Evolutionary conservation across 73 alveolate genomes (phyloP), one percentile per base, ranked within the genome.

Genomic region (Durusdinium trenchii): DNA sequence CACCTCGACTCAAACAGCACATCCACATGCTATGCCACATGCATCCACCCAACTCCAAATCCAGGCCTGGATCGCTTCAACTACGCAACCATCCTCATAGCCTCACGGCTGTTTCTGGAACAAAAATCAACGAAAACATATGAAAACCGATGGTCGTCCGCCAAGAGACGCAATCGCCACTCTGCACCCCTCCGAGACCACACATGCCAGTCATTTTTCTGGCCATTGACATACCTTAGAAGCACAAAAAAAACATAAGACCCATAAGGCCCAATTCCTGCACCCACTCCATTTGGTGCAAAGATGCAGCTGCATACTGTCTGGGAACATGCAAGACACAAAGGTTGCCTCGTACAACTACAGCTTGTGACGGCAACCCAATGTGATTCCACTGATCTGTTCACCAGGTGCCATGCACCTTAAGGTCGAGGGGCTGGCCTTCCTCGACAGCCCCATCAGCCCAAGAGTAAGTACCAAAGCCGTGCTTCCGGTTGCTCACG

Each of bases 381-480:
- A 5, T 62, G 79, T 30, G 36, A 18, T 43, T 30, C 28, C 51
- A 35, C 85, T 36, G 51, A 50, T 73, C 85, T 1, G 9, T 43
- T 43, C 18, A 35, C 2, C 76, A 73, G 84, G 45, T 6, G n/a
- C 52, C 6, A 35, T 30, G 51, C 51, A 38, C 36, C 84, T 23
- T 60, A 60, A 40, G 35, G 76, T 54, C 35, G 45, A 45, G 98
- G 32, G 20, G 51, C 98, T 91, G 98, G 32, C 98, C 98, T 78
- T 91, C 98, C 89, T 91, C 98, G 16, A 23, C 60, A 1, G 98
- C 98, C 32, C 98, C 98, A 36, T 91, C 98, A 32, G 98, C 98
- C 98, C 98, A 91, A 35, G 90, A 46, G 45, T 91, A 91, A 20
- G 82, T 43, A n/a, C 98, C 98, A 16, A 91, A 91, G 38, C 98